phyloP scores from a whole-genome alignment of 1,139 yeast genomes.

The Kodamaea anthophila region DNA sequence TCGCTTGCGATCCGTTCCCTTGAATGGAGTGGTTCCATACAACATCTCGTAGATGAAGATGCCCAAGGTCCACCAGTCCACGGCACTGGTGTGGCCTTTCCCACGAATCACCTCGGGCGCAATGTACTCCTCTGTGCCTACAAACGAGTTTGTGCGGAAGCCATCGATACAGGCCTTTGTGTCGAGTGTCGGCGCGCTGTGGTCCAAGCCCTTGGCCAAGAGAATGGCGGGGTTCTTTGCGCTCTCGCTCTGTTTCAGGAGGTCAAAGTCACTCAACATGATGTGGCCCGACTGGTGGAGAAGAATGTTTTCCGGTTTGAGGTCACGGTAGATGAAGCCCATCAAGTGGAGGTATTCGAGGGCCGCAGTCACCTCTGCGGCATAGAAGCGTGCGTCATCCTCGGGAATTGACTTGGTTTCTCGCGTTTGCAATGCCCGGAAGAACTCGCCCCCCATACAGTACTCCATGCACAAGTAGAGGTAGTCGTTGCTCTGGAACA shows the following conservation, averaged over 20 bases:
- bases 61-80: conserved; percentile 99
- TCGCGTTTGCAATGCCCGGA: conserved; percentile 90
- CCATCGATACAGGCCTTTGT: conserved; percentile 95
- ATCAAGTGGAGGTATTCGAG: conserved; percentile 88
- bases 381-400: conserved; percentile 86
- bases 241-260: conserved; percentile 81
- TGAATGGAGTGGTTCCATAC: conserved; percentile 92
- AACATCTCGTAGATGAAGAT: conserved; percentile 89
- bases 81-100: conserved; percentile 95
- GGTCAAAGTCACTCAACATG: conserved; percentile 94
- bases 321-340: conserved; percentile 94
- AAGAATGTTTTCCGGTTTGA: conserved; percentile 91
- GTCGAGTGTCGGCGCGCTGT: conserved; percentile 49
- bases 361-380: conserved; percentile 97
- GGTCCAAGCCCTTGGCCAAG: conserved; percentile 20
- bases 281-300: conserved; percentile 95
- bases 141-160: conserved; percentile 93
- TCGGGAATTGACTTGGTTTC: conserved; percentile 82
- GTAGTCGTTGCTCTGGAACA: conserved; percentile 90
- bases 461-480: conserved; percentile 97
- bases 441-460: conserved; percentile 99
- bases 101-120: conserved; percentile 98
- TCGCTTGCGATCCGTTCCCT: conserved; percentile 79
- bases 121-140: conserved; percentile 95
- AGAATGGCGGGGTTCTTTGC: conserved; percentile 50